Conservation (phyloP, 2,329 filamentous ascomycete species). For the Rhynchosporium secalis region DNA sequence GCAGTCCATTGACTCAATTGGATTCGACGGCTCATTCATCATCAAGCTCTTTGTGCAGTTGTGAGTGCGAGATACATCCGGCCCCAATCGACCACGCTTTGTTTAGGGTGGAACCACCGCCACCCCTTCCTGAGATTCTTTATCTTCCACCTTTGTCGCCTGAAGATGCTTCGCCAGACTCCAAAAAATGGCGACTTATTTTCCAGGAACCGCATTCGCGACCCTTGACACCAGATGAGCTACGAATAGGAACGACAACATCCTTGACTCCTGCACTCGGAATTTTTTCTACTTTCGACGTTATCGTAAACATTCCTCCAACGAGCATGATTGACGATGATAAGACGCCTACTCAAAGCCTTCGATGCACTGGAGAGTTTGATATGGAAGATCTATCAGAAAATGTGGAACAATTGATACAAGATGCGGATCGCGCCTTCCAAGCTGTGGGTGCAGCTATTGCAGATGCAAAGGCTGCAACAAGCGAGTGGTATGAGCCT, state of each 20-base stretch:
- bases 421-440: conserved; percentile 53
- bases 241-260: conserved; percentile 5
- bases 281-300: conserved; percentile 31
- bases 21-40: conserved; percentile 45
- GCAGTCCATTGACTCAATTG: conserved; percentile 38
- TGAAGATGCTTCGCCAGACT: conserved; percentile 26
- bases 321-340: conserved; percentile 30
- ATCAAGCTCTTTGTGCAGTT: conserved; percentile 49
- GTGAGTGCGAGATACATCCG: conserved; percentile 41
- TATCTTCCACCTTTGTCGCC: conserved; percentile 33
- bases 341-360: conserved; percentile 36
- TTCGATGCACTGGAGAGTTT: conserved; percentile 20
- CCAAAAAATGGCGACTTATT: conserved; percentile 32
- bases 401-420: conserved; percentile 47
- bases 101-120: conserved; percentile 23
- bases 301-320: conserved; percentile 37
- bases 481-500: conserved; percentile 34
- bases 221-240: conserved; percentile 14
- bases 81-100: conserved; percentile 32
- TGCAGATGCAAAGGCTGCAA: conserved; percentile 41
- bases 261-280: conserved; percentile 11
- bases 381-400: conserved; percentile 28
- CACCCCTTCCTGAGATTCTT: conserved; percentile 35
- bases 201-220: conserved; percentile 25
- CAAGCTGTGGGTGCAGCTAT: conserved; percentile 47